Base-by-base conservation (phyloP, 805 yeast species). In the Pichia scutulata region DNA sequence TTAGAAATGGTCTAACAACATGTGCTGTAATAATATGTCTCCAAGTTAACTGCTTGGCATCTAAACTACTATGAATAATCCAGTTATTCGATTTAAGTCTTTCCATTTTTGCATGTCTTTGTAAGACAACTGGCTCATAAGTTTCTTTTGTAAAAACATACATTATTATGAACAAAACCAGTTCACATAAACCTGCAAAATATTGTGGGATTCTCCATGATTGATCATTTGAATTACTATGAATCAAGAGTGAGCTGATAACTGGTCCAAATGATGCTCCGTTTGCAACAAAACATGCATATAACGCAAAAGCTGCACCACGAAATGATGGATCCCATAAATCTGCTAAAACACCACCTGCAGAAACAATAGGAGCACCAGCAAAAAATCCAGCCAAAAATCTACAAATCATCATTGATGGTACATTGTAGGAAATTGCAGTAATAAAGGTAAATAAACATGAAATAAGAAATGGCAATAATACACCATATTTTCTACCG, bases 251-350 rank as follows among this genome's bases (percentile, higher is more conserved):
- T 49, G 71, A 75, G 33, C 82, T 68, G 5, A 82, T 70, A 3
- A 81, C 64, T 0, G 90, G 90, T 0, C 89, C 89, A 24, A 83
- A 61, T 0, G 83, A 74, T 1, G 95, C 90, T 1, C 93, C 95
- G 42, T 78, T 62, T 47, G 82, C 74, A 48, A 67, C 80, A 64
- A 76, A 74, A 56, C 62, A 70, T 53, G 77, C 70, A 54, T 74
- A 82, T 55, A 64, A 68, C n/a, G 64, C 78, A 50, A 72, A 71
- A 41, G 82, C 81, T 49, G 66, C 63, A 28, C 84, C 87, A 60
- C 87, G 70, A 13, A 64, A 61, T 28, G 69, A 64, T 2, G 81
- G 77, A 13, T 63, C 57, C 65, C 73, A 82, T 41, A 80, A 62
- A 60, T 82, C 87, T 3, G 84, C 80, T 62, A 78, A 64, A 18